phyloP scores from a whole-genome alignment of 2,329 filamentous ascomycete genomes.

The Diaporthe velutina region DNA sequence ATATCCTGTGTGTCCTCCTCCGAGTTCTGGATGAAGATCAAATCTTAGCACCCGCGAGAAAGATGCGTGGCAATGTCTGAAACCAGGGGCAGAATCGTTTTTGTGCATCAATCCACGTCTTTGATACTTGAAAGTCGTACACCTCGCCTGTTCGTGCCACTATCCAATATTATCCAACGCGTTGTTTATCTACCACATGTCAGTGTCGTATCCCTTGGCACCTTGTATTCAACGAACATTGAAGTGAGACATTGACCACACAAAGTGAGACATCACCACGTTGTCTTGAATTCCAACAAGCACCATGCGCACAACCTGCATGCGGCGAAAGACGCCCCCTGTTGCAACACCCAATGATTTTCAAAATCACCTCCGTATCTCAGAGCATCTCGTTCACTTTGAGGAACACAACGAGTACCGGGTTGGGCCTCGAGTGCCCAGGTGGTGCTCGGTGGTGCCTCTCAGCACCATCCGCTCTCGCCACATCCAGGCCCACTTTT shows the following conservation, averaged over 20 bases:
- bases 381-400: no score
- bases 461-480: no score
- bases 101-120: neutral
- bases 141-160: neutral
- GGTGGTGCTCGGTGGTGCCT: no score
- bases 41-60: no score
- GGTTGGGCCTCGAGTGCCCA: no score
- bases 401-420: no score
- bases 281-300: constrained; percentile 9
- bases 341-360: no score
- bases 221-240: neutral
- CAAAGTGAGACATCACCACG: neutral
- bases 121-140: neutral
- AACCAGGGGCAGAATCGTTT: constrained; percentile 3
- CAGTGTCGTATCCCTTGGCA: neutral
- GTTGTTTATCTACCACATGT: neutral
- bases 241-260: neutral
- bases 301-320: neutral
- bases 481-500: no score
- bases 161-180: neutral
- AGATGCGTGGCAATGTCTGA: neutral
- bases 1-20: no score
- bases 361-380: no score
- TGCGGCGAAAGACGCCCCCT: no score
- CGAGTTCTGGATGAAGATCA: no score